phyloP scores from a whole-genome alignment of 805 yeast genomes.

The Candida bentonensis region DNA sequence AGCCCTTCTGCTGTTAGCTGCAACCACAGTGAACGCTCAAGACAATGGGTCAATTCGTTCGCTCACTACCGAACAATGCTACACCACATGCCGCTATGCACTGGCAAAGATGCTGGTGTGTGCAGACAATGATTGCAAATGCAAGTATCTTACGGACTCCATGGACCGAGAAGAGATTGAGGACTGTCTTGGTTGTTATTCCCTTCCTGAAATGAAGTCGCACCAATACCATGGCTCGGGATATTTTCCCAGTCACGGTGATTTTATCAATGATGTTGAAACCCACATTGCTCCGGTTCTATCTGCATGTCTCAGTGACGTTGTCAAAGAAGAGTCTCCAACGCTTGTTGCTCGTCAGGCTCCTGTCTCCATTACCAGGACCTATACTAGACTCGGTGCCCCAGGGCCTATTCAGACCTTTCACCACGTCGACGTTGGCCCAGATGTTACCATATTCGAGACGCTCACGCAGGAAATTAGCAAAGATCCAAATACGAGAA shows the following conservation, averaged over 20 bases:
- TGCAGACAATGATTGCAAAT: background rate
- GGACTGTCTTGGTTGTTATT: background rate
- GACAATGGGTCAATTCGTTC: background rate
- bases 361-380: background rate
- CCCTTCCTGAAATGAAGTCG: background rate
- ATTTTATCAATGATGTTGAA: background rate
- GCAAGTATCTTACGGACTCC: background rate
- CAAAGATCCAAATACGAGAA: background rate
- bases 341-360: background rate
- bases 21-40: too few relatives aligned
- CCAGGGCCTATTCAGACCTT: background rate
- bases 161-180: background rate
- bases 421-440: background rate
- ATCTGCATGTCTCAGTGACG: background rate
- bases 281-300: background rate
- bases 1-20: too few relatives aligned
- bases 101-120: background rate
- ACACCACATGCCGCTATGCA: background rate
- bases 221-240: background rate
- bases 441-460: background rate
- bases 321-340: background rate
- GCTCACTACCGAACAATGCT: background rate
- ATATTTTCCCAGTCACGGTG: background rate
- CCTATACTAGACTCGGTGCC: background rate
- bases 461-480: background rate